A percentile compares a stretch with the other conserved stretches of the same genome.
These are phyloP conservation scores for Plasmodium ovale DNA, from an alignment of 169 alveolate genomes.

Conservation along the genomic window DNA sequence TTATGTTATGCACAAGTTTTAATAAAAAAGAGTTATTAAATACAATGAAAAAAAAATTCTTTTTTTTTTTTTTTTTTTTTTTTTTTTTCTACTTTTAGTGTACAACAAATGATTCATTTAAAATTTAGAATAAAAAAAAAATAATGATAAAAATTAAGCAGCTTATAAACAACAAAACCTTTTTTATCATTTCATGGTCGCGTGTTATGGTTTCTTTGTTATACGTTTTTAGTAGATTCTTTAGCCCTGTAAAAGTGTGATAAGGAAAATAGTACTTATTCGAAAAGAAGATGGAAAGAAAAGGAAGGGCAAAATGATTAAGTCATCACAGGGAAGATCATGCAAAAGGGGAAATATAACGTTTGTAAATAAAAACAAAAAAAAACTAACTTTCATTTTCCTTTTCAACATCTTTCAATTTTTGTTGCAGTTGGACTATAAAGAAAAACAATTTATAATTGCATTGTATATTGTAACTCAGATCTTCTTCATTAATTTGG, in stretches of 20 bases:
- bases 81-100: not conserved
- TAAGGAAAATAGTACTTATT: not conserved
- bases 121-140: constrained; percentile 48
- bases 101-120: not conserved
- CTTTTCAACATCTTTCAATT: constrained; percentile 49
- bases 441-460: constrained; percentile 67
- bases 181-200: constrained; percentile 61
- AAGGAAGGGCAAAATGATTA: not conserved
- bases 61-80: not conserved
- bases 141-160: constrained; percentile 45
- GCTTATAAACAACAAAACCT: constrained; percentile 33
- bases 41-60: not conserved
- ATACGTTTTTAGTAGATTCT: constrained; percentile 41
- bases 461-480: constrained; percentile 44
- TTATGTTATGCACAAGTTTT: too few species aligned
- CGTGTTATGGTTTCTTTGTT: constrained; percentile 50
- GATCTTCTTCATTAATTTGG: constrained; percentile 34
- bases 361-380: not conserved
- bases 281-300: not conserved
- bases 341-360: not conserved
- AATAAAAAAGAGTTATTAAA: not conserved
- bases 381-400: constrained; percentile 55
- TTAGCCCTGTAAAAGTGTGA: constrained; percentile 50
- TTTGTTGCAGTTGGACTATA: constrained; percentile 73
- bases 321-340: not conserved